Evolutionary conservation across 2,329 filamentous ascomycete species (phyloP).

Genomic region (Penicillium sp.): DNA sequence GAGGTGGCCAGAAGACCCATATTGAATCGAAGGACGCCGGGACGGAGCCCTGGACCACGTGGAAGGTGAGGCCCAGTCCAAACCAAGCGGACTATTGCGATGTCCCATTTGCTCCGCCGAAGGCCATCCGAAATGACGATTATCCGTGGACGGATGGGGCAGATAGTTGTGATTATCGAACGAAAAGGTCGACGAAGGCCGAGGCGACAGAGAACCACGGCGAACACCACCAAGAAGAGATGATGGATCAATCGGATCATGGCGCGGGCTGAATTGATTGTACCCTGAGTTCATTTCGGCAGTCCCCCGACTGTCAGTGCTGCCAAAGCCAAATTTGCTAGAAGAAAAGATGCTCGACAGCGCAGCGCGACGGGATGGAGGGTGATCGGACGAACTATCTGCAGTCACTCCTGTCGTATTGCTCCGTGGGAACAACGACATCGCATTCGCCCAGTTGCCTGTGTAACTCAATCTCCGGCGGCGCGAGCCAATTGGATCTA

Average conservation of each 20-base stretch:
- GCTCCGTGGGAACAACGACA: slow-evolving; percentile 47
- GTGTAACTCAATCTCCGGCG: slow-evolving; percentile 58
- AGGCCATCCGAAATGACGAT: slow-evolving; percentile 69
- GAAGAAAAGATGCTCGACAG: slow-evolving; percentile 47
- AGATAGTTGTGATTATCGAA: slow-evolving; percentile 56
- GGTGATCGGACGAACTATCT: slow-evolving; percentile 42
- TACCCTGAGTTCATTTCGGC: slow-evolving; percentile 40
- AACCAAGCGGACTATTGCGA: slow-evolving; percentile 50
- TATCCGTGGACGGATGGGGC: slow-evolving; percentile 75
- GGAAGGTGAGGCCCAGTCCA: slow-evolving; percentile 53
- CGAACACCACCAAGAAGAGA: slow-evolving; percentile 44
- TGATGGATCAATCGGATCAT: slow-evolving; percentile 48
- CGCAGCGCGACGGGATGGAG: slow-evolving; percentile 39
- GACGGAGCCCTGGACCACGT: slow-evolving; percentile 76
- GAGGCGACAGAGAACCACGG: slow-evolving; percentile 45
- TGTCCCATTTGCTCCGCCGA: slow-evolving; percentile 54
- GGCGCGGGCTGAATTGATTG: slow-evolving; percentile 48
- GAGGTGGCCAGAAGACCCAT: slow-evolving; percentile 67
- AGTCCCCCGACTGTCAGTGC: slow-evolving; percentile 30
- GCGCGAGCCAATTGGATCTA: slow-evolving; percentile 50
- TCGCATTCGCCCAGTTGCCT: slow-evolving; percentile 53
- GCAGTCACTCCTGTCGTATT: slow-evolving; percentile 44
- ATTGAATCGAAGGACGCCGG: slow-evolving; percentile 74
- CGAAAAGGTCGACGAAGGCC: slow-evolving; percentile 55
- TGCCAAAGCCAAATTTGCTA: slow-evolving; percentile 38